Evolutionary conservation across 164 flowering plant genomes (phyloP), one percentile per base, ranked within the genome.

Genomic region (Brasenia schreberi): DNA sequence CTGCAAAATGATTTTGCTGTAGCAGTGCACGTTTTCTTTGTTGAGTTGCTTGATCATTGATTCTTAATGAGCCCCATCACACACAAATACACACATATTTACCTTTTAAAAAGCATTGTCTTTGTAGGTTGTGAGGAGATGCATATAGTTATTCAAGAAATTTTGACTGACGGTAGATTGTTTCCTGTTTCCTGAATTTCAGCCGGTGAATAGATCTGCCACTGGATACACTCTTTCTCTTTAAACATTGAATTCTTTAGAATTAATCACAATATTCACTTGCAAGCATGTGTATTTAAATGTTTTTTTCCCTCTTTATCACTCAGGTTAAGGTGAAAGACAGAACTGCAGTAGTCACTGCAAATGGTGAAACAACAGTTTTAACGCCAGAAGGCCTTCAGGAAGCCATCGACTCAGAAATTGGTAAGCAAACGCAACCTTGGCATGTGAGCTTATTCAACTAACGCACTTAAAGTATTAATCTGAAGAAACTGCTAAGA

Each of bases 341-440:
- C 67, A 81, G 96, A 81, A 87, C 78, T 66, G 83, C 86, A 52
- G 80, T 89, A 68, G 74, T 80, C 43, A 93, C 98, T 62, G 68
- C 86, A 68, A 90, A 87, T 81, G 91, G 91, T 59, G 97, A 93
- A 82, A 90, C 98, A 60, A 78, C 69, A 64, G 97, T 79, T 62
- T 82, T 87, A 60, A 82, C 62, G 65, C 98, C 98, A 18, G 66
- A 72, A 65, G 96, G 96, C 69, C 79, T 93, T 68, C 98, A 90
- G 82, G 89, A 89, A 72, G 87, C 89, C 18, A 90, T 93, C 43
- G 73, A 85, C 75, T 78, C 82, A 49, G 91, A 87, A 84, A 77
- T 68, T 65, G 93, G 97, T 90, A 81, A 78, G 52, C 42, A 16
- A 64, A 12, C 5, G 53, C 53, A 7, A 45, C 12, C 53, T 45